Evolutionary conservation across 768 basidiomycete genomes (phyloP).

Genomic region (Boletus sensibilis): DNA sequence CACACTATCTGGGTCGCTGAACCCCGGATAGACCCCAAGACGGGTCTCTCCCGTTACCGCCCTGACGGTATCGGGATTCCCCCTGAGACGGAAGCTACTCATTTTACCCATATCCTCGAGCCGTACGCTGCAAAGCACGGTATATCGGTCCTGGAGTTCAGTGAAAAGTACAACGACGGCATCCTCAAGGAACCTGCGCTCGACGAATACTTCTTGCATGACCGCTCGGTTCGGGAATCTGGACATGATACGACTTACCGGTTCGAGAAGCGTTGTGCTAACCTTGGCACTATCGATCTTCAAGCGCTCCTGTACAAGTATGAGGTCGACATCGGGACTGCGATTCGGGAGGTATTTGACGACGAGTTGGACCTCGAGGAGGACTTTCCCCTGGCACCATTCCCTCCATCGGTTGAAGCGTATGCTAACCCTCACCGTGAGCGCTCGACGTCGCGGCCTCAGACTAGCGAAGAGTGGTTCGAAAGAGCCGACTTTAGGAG

Average conservation of each 20-base stretch:
- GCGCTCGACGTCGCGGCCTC: constrained; percentile 55
- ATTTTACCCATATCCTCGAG: constrained; percentile 97
- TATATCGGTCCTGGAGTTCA: constrained; percentile 92
- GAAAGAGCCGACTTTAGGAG: constrained; percentile 81
- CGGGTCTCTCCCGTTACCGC: constrained; percentile 91
- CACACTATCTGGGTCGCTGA: constrained; percentile 96
- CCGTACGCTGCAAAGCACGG: constrained; percentile 92
- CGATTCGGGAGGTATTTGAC: constrained; percentile 92
- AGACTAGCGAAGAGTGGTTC: constrained; percentile 91
- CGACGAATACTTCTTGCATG: constrained; percentile 97
- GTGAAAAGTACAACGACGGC: constrained; percentile 91
- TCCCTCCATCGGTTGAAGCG: constrained; percentile 76
- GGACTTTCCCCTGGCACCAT: constrained; percentile 87
- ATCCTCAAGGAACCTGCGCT: constrained; percentile 79
- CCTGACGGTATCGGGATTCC: constrained; percentile 95
- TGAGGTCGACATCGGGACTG: constrained; percentile 97
- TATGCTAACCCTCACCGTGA: constrained; percentile 64
- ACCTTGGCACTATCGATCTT: constrained; percentile 94
- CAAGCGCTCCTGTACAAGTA: constrained; percentile 98
- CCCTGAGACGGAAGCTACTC: constrained; percentile 97
- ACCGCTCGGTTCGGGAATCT: constrained; percentile 93
- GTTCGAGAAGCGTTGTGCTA: constrained; percentile 96
- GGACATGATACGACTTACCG: constrained; percentile 97
- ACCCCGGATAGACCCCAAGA: constrained; percentile 91
- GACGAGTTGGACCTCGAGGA: constrained; percentile 91